Percentiles rank a stretch among this genome's conserved stretches.
Evolutionary conservation across 164 flowering plant species (phyloP).

Genomic region (Magnolia sinica): DNA sequence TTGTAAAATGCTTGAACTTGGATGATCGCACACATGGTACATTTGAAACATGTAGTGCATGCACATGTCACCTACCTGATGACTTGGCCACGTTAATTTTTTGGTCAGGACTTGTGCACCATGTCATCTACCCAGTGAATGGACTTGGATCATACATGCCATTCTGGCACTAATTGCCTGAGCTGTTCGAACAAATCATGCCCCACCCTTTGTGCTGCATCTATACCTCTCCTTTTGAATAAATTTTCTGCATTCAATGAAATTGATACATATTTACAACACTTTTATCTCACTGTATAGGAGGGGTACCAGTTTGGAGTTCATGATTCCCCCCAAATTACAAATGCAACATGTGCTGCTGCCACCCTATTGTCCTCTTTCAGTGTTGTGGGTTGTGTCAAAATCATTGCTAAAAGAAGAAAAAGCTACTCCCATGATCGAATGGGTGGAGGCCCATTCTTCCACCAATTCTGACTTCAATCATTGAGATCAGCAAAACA

Average conservation of each 20-base stretch:
- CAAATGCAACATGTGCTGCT: background rate
- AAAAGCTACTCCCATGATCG: background rate
- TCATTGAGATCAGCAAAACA: slow-evolving; percentile 4
- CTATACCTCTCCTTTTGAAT: background rate
- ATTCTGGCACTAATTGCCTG: background rate
- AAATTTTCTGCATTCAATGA: background rate
- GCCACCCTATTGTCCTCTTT: background rate
- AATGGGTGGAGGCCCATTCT: background rate
- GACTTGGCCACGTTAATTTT: too few species aligned
- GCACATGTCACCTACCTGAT: too few species aligned
- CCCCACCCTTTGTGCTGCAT: background rate
- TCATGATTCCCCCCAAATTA: background rate
- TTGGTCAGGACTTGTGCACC: too few species aligned
- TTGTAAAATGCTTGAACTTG: too few species aligned
- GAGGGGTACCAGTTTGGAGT: background rate
- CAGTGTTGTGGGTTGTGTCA: background rate
- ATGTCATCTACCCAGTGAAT: too few species aligned
- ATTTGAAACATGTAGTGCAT: too few species aligned
- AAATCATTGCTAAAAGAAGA: background rate
- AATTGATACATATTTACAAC: background rate
- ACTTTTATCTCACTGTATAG: background rate
- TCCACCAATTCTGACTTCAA: background rate
- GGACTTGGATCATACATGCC: too few species aligned
- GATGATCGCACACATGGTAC: too few species aligned
- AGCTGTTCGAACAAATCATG: background rate